A percentile compares a stretch with the other conserved stretches of the same genome.
These are phyloP conservation scores for Pythium myriotylum DNA, from an alignment of 352 stramenopile species.

Conservation along the genomic window DNA sequence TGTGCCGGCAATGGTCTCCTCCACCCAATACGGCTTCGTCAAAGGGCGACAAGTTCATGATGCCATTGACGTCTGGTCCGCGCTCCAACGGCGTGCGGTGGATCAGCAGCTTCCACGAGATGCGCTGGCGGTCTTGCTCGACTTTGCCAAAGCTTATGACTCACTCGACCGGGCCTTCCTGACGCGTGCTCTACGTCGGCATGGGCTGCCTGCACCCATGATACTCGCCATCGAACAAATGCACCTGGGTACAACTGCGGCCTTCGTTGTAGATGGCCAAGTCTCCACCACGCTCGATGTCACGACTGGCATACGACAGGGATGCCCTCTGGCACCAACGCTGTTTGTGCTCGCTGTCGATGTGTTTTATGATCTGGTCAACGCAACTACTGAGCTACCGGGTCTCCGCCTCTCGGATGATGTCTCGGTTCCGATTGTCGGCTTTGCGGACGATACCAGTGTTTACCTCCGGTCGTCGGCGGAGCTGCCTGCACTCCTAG, in stretches of 20 bases:
- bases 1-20: not conserved
- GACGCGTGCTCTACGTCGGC: not conserved
- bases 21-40: slow-evolving; percentile 3
- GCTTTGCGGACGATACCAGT: too few relatives aligned
- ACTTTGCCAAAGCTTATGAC: slow-evolving; percentile 18
- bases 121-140: slow-evolving; percentile 1
- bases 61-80: slow-evolving; percentile 3
- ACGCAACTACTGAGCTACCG: not conserved
- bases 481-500: too few relatives aligned
- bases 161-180: slow-evolving; percentile 6
- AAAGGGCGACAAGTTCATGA: slow-evolving; percentile 2
- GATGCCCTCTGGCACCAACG: slow-evolving; percentile 4
- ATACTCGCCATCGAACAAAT: not conserved
- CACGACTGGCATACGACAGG: slow-evolving; percentile 13
- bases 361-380: not conserved
- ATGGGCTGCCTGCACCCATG: not conserved
- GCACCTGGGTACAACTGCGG: slow-evolving; percentile 7
- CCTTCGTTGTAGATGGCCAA: not conserved
- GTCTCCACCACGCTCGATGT: not conserved
- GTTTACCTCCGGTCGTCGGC: too few relatives aligned
- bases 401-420: too few relatives aligned
- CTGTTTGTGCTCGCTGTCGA: slow-evolving; percentile 5
- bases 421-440: too few relatives aligned
- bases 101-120: not conserved
- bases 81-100: not conserved